A percentile compares a stretch with the other conserved stretches of the same genome.
phyloP scores from a whole-genome alignment of 2,329 filamentous ascomycete genomes.

The Penicillium aurantiogriseum region DNA sequence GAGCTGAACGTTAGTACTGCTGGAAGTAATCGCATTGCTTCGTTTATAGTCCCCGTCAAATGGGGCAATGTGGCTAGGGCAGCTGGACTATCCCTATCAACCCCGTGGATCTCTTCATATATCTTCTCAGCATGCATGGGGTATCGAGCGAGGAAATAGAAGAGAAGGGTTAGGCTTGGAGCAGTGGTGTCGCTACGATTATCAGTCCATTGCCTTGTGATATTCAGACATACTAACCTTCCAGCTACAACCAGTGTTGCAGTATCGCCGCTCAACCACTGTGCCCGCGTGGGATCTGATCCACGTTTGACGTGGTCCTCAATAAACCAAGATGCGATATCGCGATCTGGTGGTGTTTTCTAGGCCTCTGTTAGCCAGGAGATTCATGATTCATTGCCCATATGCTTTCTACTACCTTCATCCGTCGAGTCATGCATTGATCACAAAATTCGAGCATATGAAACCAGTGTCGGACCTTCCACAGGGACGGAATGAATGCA shows the following conservation, averaged over 20 bases:
- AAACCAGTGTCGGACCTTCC: constrained; percentile 11
- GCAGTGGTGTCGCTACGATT: constrained; percentile 10
- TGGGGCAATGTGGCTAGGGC: background rate
- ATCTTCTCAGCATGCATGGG: constrained; percentile 1
- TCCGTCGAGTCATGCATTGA: constrained; percentile 36
- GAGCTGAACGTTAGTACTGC: background rate
- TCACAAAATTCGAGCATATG: constrained; percentile 19
- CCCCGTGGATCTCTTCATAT: background rate
- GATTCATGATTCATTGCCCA: rapidly evolving
- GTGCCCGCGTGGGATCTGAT: background rate
- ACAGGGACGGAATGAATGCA: constrained; percentile 4
- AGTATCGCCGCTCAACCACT: constrained; percentile 6
- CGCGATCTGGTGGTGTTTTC: background rate
- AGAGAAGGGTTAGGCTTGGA: constrained; percentile 6
- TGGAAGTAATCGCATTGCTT: constrained; percentile 1
- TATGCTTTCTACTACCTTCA: background rate
- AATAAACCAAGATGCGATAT: constrained; percentile 14
- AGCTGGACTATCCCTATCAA: background rate
- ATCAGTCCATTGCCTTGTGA: background rate
- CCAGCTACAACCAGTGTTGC: constrained; percentile 6
- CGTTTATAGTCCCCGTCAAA: constrained; percentile 1
- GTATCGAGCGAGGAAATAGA: constrained; percentile 13
- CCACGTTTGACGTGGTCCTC: constrained; percentile 5
- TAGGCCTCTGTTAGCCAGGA: background rate
- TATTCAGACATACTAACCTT: background rate